A percentile compares a stretch with the other conserved stretches of the same genome.
phyloP scores from a whole-genome alignment of 495 filamentous ascomycete species.

The Gamarada debralockiae region DNA sequence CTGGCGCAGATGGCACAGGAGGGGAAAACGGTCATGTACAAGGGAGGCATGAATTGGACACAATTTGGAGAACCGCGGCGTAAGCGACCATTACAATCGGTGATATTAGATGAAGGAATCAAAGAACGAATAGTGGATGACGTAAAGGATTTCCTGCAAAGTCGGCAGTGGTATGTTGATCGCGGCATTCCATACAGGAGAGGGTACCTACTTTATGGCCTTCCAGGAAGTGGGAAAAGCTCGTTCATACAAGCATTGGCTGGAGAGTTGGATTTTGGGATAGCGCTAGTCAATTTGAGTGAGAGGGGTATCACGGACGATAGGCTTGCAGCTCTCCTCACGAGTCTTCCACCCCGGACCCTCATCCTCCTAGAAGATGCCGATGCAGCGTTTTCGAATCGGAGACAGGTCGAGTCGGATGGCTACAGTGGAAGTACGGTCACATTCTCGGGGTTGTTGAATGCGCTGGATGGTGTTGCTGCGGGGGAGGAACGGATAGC shows the following conservation, averaged over 20 bases:
- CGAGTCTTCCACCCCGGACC: slow-evolving; percentile 80
- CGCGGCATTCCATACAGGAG: slow-evolving; percentile 92
- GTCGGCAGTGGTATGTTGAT: slow-evolving; percentile 86
- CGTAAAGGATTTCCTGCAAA: slow-evolving; percentile 74
- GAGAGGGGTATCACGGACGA: slow-evolving; percentile 93
- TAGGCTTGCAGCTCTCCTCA: slow-evolving; percentile 80
- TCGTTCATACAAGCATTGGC: slow-evolving; percentile 95
- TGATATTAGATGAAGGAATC: slow-evolving; percentile 80
- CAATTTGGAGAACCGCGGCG: slow-evolving; percentile 83
- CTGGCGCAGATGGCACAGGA: slow-evolving; percentile 73
- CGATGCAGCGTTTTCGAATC: slow-evolving; percentile 85
- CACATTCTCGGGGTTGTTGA: slow-evolving; percentile 90
- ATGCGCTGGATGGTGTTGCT: slow-evolving; percentile 92
- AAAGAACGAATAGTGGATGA: slow-evolving; percentile 84
- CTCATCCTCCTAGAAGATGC: slow-evolving; percentile 91
- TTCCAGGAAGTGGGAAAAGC: slow-evolving; percentile 92
- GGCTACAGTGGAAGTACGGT: slow-evolving; percentile 89
- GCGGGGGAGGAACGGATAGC: slow-evolving; percentile 91
- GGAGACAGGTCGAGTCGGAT: slow-evolving; percentile 72
- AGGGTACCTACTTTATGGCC: slow-evolving; percentile 91
- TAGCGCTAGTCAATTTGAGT: slow-evolving; percentile 90
- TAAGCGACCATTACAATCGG: slow-evolving; percentile 84
- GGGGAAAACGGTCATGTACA: slow-evolving; percentile 94
- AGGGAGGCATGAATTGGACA: slow-evolving; percentile 74
- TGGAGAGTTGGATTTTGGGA: slow-evolving; percentile 87